Evolutionary conservation across 2,329 filamentous ascomycete genomes (phyloP), one percentile per base, ranked within the genome.

Genomic region (Pseudophaeomoniella oleicola): DNA sequence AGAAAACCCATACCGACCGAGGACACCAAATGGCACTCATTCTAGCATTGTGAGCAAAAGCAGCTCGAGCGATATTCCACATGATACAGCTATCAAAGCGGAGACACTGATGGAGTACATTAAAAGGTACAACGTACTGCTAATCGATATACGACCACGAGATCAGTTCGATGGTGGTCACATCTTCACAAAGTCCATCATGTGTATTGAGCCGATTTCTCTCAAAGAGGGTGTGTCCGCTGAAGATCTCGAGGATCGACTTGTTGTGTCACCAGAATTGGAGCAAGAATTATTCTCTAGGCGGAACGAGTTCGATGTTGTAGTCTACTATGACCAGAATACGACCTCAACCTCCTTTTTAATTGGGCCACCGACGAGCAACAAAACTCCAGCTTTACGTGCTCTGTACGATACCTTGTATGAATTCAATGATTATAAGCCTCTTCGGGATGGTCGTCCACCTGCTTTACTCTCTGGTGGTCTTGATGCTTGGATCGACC

Each of bases 201-300:
- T 98, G 32, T 98, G 90, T 55, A 73, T 98, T 41, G 90, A 98
- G 50, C 85, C 87, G 16, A 72, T 92, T 32, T 71, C 79, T 6
- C 56, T 85, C 34, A 73, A 82, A 37, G 72, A 78, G 32, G 78
- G 73, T 19, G 67, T 75, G 46, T 79, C 75, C 12, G 75, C 72
- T 1, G 73, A 78, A 42, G 65, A 78, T 44, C 59, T 79, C 3
- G 64, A 70, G 39, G 64, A 68, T 36, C 58, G 62, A 11, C 50
- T 68, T 12, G 53, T 68, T 9, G 51, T 66, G 30, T 64, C 63
- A 10, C 63, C 63, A 2, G 60, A 65, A 33, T 48, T 53, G 34
- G 90, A 98, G 54, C 77, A 81, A 46, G 60, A 67, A 2, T 64
- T 84, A 19, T 94, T 93, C 48, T 75, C 74, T 38, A 71, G 79